Evolutionary conservation across 495 filamentous ascomycete species (phyloP), one percentile per base, ranked within the genome.

Genomic region (Penicillium chermesinum): DNA sequence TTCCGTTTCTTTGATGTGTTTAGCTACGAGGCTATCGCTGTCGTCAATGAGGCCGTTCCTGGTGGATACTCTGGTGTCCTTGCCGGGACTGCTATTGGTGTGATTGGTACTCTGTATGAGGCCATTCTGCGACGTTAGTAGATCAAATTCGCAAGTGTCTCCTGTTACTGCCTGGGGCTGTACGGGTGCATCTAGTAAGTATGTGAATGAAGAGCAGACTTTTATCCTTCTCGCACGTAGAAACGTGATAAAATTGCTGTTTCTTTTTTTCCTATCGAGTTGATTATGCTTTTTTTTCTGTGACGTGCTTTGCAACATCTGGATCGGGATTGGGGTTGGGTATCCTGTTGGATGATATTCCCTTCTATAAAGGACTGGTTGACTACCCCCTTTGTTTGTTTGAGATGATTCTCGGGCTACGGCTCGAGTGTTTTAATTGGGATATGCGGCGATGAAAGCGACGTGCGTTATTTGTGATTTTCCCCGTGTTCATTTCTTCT

Each of bases 31-130:
- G 73, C 80, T 6, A 74, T 91, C 6, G 67, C 66, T 5, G 75
- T 76, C 41, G 81, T 93, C 52, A 79, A 84, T 52, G 65, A 59
- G 1, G 75, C 85, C 4, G 69, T 94, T 41, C 86, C 84, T 38
- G 88, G 87, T 20, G 83, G 85, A 17, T 86, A 78, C 65, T 61
- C 73, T 46, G 86, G 87, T 38, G 70, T 91, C 42, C 45, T 93
- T 22, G 81, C 85, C 21, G 88, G 88, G 0, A 72, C 85, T 20
- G 80, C 76, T 15, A 83, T 94, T 48, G 84, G 85, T 13, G 74
- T 76, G 14, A 49, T 96, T 21, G 72, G 80, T 27, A 83, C 83
- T 37, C 55, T 96, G 43, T 96, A 94, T 63, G 89, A 95, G 59
- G 90, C 88, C 9, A 82, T 90, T 50, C 65, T 93, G 65, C 83